Conservation (phyloP, 345 rosid genomes). For the Salix viminalis region DNA sequence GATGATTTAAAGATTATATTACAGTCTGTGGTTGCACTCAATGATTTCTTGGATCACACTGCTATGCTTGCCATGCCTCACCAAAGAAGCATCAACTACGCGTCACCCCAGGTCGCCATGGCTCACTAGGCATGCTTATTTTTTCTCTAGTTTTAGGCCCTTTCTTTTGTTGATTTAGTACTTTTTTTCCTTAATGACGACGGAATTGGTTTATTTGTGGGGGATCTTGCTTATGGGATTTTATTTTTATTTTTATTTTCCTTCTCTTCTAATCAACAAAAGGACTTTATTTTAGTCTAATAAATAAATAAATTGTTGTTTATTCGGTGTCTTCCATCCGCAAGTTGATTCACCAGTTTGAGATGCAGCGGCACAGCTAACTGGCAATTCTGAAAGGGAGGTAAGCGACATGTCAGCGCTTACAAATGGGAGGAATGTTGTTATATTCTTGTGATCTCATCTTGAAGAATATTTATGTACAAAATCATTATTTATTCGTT, state of each 20-base stretch:
- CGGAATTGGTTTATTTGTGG: conserved; percentile 44
- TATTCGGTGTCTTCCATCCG: not conserved
- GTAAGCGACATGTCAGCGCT: not conserved
- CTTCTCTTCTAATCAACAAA: not conserved
- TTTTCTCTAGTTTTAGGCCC: conserved; percentile 1
- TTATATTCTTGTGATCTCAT: not conserved
- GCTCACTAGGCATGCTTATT: conserved; percentile 43
- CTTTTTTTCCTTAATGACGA: conserved; percentile 8
- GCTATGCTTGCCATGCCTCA: conserved; percentile 92
- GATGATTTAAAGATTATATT: conserved; percentile 72
- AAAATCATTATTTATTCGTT: not conserved
- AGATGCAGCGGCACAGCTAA: not conserved
- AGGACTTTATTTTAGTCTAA: conserved; percentile 13
- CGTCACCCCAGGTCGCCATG: conserved; percentile 55
- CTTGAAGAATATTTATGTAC: not conserved
- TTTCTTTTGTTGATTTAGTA: conserved; percentile 4
- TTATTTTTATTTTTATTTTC: not conserved
- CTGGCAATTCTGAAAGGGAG: conserved; percentile 7
- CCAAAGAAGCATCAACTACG: conserved; percentile 68
- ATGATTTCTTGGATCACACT: conserved; percentile 96
- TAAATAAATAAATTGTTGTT: conserved; percentile 14
- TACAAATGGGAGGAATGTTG: too few species aligned
- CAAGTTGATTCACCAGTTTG: conserved; percentile 1
- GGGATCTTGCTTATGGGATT: not conserved
- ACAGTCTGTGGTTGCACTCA: conserved; percentile 79